phyloP scores from a whole-genome alignment of 208 protist genomes.

The Leishmania major region DNA sequence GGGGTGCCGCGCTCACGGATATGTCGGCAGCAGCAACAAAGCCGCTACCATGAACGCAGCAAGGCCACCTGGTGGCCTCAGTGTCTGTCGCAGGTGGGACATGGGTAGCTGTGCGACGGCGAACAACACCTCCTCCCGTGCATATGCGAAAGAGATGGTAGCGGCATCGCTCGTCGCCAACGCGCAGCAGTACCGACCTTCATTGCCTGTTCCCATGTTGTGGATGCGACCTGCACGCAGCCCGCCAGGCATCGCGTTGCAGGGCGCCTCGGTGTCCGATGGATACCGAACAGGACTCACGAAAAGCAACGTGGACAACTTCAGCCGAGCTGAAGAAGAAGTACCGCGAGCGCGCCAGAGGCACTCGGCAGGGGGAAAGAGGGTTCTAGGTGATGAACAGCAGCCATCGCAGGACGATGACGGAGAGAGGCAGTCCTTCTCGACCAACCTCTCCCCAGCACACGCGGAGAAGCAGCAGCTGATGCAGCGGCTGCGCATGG shows the following conservation, averaged over 20 bases:
- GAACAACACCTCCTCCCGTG: not conserved
- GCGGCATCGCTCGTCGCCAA: conserved; percentile 2
- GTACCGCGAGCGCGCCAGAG: not conserved
- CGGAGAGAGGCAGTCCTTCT: not conserved
- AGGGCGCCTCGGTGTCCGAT: not conserved
- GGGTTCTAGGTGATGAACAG: not conserved
- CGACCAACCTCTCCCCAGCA: not conserved
- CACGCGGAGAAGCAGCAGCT: conserved; percentile 20
- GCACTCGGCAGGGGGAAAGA: not conserved
- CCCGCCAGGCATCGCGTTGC: conserved; percentile 1
- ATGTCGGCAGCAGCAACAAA: not conserved
- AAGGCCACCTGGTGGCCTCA: not conserved
- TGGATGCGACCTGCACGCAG: not conserved
- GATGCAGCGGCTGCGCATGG: conserved; percentile 27
- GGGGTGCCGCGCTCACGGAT: not conserved
- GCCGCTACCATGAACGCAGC: not conserved
- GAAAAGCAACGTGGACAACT: not conserved
- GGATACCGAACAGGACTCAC: not conserved
- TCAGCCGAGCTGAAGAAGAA: not conserved
- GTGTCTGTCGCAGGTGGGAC: not conserved
- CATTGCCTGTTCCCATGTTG: not conserved
- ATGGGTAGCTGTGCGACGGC: conserved; percentile 2
- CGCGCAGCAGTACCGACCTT: not conserved
- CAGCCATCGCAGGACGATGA: not conserved
- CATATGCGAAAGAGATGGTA: not conserved